phyloP scores from a whole-genome alignment of 108 stramenopile species.

The Nannochloropsis oceanica region DNA sequence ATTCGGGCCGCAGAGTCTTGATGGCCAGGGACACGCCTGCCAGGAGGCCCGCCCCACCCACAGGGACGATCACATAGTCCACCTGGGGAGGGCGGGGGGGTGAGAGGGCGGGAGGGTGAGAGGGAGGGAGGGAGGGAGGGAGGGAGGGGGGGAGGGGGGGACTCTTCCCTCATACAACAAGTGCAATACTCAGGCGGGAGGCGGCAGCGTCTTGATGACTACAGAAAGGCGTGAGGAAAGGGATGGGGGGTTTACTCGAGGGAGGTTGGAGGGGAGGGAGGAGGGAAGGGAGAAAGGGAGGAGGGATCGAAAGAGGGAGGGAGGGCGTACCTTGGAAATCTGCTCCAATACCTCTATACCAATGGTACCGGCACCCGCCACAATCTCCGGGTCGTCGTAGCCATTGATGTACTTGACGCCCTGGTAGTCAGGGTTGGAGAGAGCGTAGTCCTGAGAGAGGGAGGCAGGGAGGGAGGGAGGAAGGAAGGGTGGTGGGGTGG shows the following conservation, averaged over 20 bases:
- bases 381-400: constrained; percentile 88
- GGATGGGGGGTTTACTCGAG: too few species aligned
- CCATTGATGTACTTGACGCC: constrained; percentile 68
- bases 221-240: too few species aligned
- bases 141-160: too few species aligned
- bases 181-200: too few species aligned
- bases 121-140: too few species aligned
- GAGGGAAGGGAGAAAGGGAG: too few species aligned
- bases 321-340: neutral
- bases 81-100: constrained; percentile 52
- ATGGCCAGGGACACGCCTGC: constrained; percentile 78
- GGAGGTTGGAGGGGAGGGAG: too few species aligned
- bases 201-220: too few species aligned
- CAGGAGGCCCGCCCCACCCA: constrained; percentile 89
- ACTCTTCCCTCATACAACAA: too few species aligned
- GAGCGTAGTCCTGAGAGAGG: neutral
- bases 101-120: too few species aligned
- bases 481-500: too few species aligned
- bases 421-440: too few species aligned
- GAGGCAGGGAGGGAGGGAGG: neutral
- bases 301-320: neutral
- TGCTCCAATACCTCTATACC: constrained; percentile 90
- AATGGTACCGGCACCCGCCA: constrained; percentile 94
- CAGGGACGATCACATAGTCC: constrained; percentile 77
- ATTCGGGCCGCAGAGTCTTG: constrained; percentile 76